These are phyloP conservation scores for Podila epicladia DNA, from an alignment of 192 early-diverging fungal species.

Conservation along the genomic window DNA sequence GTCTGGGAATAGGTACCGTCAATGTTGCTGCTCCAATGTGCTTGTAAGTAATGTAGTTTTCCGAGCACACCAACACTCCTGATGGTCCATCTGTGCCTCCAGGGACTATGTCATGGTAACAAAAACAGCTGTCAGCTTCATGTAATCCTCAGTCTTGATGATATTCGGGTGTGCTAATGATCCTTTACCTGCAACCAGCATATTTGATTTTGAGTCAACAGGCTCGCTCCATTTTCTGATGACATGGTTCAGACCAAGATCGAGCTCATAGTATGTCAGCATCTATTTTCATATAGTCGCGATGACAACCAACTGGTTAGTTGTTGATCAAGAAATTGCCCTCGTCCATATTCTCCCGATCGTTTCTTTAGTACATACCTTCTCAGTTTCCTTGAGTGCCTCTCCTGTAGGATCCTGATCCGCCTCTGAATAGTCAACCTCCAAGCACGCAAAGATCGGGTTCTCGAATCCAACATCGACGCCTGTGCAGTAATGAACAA, in stretches of 20 bases:
- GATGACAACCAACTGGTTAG: no score
- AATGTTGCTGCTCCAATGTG: slow-evolving; percentile 75
- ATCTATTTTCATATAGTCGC: slow-evolving; percentile 52
- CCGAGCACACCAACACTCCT: slow-evolving; percentile 96
- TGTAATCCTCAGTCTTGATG: neutral
- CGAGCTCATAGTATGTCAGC: slow-evolving; percentile 95
- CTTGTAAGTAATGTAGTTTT: slow-evolving; percentile 87
- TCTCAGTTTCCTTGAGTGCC: slow-evolving; percentile 75
- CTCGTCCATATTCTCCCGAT: neutral
- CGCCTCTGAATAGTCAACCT: slow-evolving; percentile 85
- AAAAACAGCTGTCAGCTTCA: neutral
- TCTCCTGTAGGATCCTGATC: slow-evolving; percentile 81
- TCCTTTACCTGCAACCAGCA: slow-evolving; percentile 77
- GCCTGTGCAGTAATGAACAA: slow-evolving; percentile 84
- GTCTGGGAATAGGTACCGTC: slow-evolving; percentile 84
- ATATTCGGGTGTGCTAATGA: neutral
- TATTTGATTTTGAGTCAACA: slow-evolving; percentile 78
- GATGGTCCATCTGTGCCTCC: slow-evolving; percentile 95
- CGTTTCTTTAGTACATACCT: slow-evolving; percentile 54
- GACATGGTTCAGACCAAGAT: slow-evolving; percentile 98
- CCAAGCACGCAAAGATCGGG: slow-evolving; percentile 95
- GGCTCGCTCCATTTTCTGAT: slow-evolving; percentile 94
- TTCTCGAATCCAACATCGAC: slow-evolving; percentile 99
- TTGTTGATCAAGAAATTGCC: no score
- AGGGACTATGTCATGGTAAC: slow-evolving; percentile 58